Evolutionary conservation across 1,139 yeast species (phyloP).

Genomic region (Suzukiozyma palmioleophila): DNA sequence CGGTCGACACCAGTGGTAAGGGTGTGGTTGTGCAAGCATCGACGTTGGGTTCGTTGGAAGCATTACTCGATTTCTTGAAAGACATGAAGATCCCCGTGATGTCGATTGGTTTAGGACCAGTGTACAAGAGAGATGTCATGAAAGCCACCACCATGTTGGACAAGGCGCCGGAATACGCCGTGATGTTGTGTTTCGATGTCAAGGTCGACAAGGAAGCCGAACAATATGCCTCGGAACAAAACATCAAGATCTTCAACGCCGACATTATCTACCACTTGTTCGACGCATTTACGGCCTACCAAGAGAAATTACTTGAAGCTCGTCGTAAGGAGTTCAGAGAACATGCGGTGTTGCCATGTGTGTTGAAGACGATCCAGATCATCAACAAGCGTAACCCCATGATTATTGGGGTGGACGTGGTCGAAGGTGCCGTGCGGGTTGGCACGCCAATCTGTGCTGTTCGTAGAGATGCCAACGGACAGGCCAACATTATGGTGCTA

Average conservation of each 20-base stretch:
- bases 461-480: slow-evolving; percentile 75
- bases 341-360: slow-evolving; percentile 93
- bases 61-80: slow-evolving; percentile 91
- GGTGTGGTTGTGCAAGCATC: slow-evolving; percentile 99
- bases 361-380: slow-evolving; percentile 87
- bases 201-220: slow-evolving; percentile 97
- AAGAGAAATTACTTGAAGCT: slow-evolving; percentile 77
- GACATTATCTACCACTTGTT: slow-evolving; percentile 95
- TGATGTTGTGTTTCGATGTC: slow-evolving; percentile 97
- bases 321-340: slow-evolving; percentile 87
- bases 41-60: slow-evolving; percentile 96
- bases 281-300: slow-evolving; percentile 92
- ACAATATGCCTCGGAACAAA: slow-evolving; percentile 92
- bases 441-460: slow-evolving; percentile 98
- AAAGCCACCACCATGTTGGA: slow-evolving; percentile 96
- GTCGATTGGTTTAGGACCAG: slow-evolving; percentile 98
- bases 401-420: slow-evolving; percentile 97
- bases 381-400: slow-evolving; percentile 98
- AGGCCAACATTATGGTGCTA: slow-evolving; percentile 64
- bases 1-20: slow-evolving; percentile 88
- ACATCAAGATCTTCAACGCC: slow-evolving; percentile 88
- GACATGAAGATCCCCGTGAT: slow-evolving; percentile 98
- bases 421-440: slow-evolving; percentile 81
- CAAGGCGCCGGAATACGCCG: slow-evolving; percentile 90
- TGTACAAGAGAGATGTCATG: slow-evolving; percentile 96